phyloP scores from a whole-genome alignment of 768 basidiomycete genomes.

The Baorangia bicolor region DNA sequence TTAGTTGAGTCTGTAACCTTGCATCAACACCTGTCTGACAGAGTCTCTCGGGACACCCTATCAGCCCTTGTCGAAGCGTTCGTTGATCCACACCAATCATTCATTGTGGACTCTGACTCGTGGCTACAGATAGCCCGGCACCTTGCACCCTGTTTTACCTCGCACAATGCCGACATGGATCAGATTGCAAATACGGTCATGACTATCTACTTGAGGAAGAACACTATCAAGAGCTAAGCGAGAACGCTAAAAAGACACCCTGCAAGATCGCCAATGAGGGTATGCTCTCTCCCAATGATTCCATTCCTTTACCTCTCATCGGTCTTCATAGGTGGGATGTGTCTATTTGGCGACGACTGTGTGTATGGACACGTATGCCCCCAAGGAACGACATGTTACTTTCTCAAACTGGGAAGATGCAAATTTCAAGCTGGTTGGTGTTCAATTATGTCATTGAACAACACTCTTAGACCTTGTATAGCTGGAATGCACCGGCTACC shows the following conservation, averaged over 20 bases:
- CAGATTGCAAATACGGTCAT: slow-evolving; percentile 59
- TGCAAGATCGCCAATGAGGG: slow-evolving; percentile 62
- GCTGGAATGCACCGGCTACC: slow-evolving; percentile 41
- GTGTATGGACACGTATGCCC: slow-evolving; percentile 39
- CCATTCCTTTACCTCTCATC: not conserved
- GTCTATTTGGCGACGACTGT: slow-evolving; percentile 60
- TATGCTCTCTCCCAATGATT: slow-evolving; percentile 20
- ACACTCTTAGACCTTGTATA: slow-evolving; percentile 20
- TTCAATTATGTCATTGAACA: slow-evolving; percentile 10
- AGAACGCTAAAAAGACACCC: slow-evolving; percentile 60
- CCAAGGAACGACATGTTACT: slow-evolving; percentile 52
- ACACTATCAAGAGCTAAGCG: slow-evolving; percentile 51
- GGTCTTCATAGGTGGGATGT: slow-evolving; percentile 45
- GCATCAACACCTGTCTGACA: slow-evolving; percentile 12
- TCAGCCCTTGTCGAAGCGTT: slow-evolving; percentile 63
- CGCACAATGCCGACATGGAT: slow-evolving; percentile 56
- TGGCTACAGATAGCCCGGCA: slow-evolving; percentile 49
- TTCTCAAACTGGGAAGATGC: slow-evolving; percentile 54
- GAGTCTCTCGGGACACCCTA: slow-evolving; percentile 14
- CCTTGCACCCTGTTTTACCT: slow-evolving; percentile 70
- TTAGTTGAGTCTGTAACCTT: slow-evolving; percentile 41
- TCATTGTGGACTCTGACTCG: not conserved
- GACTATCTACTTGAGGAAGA: slow-evolving; percentile 57
- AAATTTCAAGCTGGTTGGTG: slow-evolving; percentile 60
- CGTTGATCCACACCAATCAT: slow-evolving; percentile 27